Conservation (phyloP, 2,329 filamentous ascomycete species). For the Decorospora gaudefroyi region DNA sequence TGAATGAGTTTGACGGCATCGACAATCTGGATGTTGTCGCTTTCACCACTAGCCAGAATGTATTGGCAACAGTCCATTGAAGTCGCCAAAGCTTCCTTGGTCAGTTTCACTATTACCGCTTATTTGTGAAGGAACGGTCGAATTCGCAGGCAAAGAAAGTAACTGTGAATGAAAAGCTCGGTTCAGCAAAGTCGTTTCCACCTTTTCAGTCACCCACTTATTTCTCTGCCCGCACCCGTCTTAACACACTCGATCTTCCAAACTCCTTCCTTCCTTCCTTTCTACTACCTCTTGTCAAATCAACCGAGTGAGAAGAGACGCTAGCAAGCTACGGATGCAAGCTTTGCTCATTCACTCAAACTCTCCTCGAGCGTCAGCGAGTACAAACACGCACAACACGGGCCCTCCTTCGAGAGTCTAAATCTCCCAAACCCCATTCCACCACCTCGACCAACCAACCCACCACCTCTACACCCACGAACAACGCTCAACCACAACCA, state of each 20-base stretch:
- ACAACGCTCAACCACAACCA: not conserved
- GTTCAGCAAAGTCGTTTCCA: constrained; percentile 2
- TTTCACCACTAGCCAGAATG: not conserved
- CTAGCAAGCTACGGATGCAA: too few relatives aligned
- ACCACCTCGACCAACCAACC: not conserved
- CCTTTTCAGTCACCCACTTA: not conserved
- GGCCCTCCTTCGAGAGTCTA: too few relatives aligned
- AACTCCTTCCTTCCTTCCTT: not conserved
- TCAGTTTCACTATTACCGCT: too few relatives aligned
- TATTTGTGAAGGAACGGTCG: too few relatives aligned
- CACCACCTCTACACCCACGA: not conserved
- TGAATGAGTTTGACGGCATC: not conserved
- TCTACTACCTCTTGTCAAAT: not conserved
- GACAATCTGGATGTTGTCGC: not conserved
- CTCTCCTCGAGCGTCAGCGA: too few relatives aligned
- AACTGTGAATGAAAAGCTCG: constrained; percentile 6
- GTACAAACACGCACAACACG: too few relatives aligned
- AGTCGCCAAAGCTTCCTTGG: too few relatives aligned
- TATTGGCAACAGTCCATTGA: not conserved
- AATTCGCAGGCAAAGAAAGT: not conserved
- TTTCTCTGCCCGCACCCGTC: not conserved
- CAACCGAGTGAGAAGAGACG: too few relatives aligned
- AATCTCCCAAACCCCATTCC: not conserved
- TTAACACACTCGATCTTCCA: not conserved
- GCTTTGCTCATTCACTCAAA: too few relatives aligned